Conservation (phyloP, 305 asterid species). For the Striga hermonthica region DNA sequence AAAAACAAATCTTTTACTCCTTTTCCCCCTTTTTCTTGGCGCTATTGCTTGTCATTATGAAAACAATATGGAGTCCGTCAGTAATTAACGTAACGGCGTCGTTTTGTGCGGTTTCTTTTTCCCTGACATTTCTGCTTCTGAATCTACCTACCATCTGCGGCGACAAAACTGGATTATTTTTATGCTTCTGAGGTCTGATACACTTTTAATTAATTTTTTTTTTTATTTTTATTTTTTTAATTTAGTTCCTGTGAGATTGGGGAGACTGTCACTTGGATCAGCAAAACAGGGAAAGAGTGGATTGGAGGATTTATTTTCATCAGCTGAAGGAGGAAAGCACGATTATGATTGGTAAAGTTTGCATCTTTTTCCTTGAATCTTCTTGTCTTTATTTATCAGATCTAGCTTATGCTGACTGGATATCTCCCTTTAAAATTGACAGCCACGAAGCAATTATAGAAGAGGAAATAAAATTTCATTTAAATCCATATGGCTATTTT, state of each 20-base stretch:
- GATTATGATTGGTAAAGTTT: conserved; percentile 87
- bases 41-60: conserved; percentile 14
- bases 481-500: conserved; percentile 13
- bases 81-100: conserved; percentile 33
- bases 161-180: conserved; percentile 11
- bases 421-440: conserved; percentile 12
- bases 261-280: conserved; percentile 89
- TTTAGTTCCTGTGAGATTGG: conserved; percentile 61
- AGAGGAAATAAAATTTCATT: conserved; percentile 5
- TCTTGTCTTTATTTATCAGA: conserved; percentile 27
- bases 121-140: conserved; percentile 8
- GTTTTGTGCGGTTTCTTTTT: conserved; percentile 16
- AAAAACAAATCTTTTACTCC: neutral
- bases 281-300: conserved; percentile 58
- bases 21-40: conserved; percentile 25
- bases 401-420: conserved; percentile 26
- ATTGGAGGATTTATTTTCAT: conserved; percentile 66
- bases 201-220: neutral
- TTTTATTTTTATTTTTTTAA: conserved; percentile 25
- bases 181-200: neutral
- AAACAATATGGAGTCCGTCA: conserved; percentile 4
- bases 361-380: conserved; percentile 12
- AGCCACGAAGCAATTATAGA: neutral
- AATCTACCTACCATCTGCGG: too few relatives aligned
- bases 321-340: conserved; percentile 87